Evolutionary conservation across 2,329 filamentous ascomycete species (phyloP).

Genomic region (Pseudogymnoascus sp.): DNA sequence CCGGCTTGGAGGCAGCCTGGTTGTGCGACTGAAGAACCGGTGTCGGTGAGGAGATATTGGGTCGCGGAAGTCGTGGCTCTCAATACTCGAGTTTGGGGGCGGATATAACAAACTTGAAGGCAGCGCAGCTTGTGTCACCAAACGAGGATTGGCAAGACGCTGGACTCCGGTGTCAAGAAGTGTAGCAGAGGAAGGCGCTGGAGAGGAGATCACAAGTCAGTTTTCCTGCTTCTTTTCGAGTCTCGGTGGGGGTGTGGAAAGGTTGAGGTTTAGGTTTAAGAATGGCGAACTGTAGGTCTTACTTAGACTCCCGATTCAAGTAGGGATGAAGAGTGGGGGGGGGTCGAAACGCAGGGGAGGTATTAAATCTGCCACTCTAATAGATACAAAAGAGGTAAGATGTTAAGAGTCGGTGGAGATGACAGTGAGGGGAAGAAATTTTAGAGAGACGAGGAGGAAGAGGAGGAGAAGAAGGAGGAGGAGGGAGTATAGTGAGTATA

Average conservation of each 20-base stretch:
- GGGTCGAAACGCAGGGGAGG: background rate
- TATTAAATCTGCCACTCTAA: background rate
- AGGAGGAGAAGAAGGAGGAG: background rate
- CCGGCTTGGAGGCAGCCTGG: background rate
- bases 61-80: background rate
- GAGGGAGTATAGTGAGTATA: background rate
- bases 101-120: background rate
- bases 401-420: background rate
- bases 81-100: background rate
- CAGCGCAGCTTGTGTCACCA: background rate
- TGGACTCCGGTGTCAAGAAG: background rate
- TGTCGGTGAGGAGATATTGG: background rate
- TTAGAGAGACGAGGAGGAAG: background rate
- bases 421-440: background rate
- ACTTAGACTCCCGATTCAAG: background rate
- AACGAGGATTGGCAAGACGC: background rate
- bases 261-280: background rate
- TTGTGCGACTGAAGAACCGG: background rate
- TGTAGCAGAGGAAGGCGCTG: background rate
- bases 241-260: background rate
- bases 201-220: background rate
- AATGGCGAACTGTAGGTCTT: background rate
- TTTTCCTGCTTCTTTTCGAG: background rate
- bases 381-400: background rate
- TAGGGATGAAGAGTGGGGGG: background rate